Conservation (phyloP, 1,139 yeast species). For the Meyerozyma elateridarum region DNA sequence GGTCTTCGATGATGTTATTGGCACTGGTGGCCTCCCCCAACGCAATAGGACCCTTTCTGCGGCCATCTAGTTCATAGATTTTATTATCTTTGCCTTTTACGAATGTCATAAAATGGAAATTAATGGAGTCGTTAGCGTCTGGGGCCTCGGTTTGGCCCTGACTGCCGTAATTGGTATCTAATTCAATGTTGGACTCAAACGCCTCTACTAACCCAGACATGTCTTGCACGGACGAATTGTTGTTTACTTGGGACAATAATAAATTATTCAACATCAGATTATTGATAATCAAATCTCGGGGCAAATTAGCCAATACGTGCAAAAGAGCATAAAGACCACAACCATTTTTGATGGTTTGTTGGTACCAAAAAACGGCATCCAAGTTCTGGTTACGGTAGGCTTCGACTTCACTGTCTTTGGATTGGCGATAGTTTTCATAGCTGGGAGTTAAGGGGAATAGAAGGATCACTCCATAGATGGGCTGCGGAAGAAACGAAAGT, state of each 20-base stretch:
- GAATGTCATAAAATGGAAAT: slow-evolving; percentile 76
- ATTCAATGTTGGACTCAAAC: slow-evolving; percentile 40
- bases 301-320: slow-evolving; percentile 68
- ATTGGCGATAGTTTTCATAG: slow-evolving; percentile 49
- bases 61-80: slow-evolving; percentile 83
- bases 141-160: slow-evolving; percentile 85
- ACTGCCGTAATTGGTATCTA: slow-evolving; percentile 56
- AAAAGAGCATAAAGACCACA: slow-evolving; percentile 90
- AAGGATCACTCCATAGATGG: slow-evolving; percentile 67
- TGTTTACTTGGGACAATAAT: slow-evolving; percentile 20
- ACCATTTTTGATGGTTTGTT: slow-evolving; percentile 82
- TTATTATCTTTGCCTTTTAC: slow-evolving; percentile 55
- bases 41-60: slow-evolving; percentile 73
- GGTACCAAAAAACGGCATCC: slow-evolving; percentile 55
- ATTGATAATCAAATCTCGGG: slow-evolving; percentile 36
- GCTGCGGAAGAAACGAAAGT: slow-evolving; percentile 75
- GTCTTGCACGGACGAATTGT: slow-evolving; percentile 27
- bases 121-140: slow-evolving; percentile 54
- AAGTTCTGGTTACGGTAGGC: slow-evolving; percentile 13
- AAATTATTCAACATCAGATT: slow-evolving; percentile 28
- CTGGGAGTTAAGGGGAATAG: slow-evolving; percentile 72
- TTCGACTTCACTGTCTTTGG: slow-evolving; percentile 23
- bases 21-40: slow-evolving; percentile 39
- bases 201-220: slow-evolving; percentile 47
- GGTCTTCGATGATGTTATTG: slow-evolving; percentile 52